Conservation (phyloP, 441 rosid species). For the Omphalea diandra region DNA sequence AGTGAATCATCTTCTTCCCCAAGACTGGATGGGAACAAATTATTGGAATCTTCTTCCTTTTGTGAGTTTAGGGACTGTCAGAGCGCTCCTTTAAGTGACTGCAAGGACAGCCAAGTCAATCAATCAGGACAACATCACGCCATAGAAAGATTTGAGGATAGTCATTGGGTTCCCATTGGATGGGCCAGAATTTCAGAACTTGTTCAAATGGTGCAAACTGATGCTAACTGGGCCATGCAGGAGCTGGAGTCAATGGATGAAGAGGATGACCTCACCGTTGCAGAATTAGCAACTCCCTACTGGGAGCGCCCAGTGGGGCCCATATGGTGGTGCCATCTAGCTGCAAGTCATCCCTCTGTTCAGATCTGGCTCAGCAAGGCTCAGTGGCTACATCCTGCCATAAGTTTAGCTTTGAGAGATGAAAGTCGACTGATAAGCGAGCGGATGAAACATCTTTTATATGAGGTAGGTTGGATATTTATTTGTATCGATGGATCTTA, state of each 20-base stretch:
- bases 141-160: slow-evolving; percentile 45
- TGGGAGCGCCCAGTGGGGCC: slow-evolving; percentile 96
- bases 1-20: slow-evolving; percentile 34
- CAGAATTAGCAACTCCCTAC: slow-evolving; percentile 92
- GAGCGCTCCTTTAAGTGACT: slow-evolving; percentile 37
- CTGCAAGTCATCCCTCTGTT: slow-evolving; percentile 58
- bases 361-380: slow-evolving; percentile 69
- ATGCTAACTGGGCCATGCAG: slow-evolving; percentile 62
- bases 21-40: slow-evolving; percentile 25
- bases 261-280: slow-evolving; percentile 64
- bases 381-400: slow-evolving; percentile 96
- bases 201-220: slow-evolving; percentile 61
- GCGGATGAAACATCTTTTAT: slow-evolving; percentile 87
- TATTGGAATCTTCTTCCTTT: slow-evolving; percentile 28
- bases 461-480: slow-evolving; percentile 53
- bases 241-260: slow-evolving; percentile 48
- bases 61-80: slow-evolving; percentile 31
- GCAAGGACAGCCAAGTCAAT: slow-evolving; percentile 31
- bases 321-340: slow-evolving; percentile 91
- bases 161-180: slow-evolving; percentile 88
- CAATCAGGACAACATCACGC: slow-evolving; percentile 36
- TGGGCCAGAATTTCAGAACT: slow-evolving; percentile 87
- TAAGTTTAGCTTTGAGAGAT: slow-evolving; percentile 84
- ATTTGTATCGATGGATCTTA: background rate
- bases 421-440: slow-evolving; percentile 88